Evolutionary conservation across 345 rosid species (phyloP), one percentile per base, ranked within the genome.

Genomic region (Lepidium sativum): DNA sequence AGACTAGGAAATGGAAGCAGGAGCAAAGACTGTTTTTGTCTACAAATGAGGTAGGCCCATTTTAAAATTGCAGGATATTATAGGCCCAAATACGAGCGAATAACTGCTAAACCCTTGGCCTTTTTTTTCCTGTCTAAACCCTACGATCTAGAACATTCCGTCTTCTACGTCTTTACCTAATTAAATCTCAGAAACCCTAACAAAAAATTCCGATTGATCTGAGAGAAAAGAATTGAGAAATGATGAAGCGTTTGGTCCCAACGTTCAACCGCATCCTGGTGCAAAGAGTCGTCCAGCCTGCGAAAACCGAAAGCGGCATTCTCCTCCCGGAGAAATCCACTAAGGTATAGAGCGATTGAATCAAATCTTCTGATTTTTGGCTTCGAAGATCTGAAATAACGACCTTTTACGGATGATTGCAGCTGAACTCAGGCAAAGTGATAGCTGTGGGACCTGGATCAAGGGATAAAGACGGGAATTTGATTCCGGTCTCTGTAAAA

Each of bases 211-310:
- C 12, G 39, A 64, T 0, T 39, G 31, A 55, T 6, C 29, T 0
- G 44, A 67, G 67, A 45, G 29, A 32, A 44, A 17, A 41, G 56
- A 58, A 32, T 15, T 4, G 23, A 66, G 29, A 31, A 71, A 90
- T 90, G 97, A 87, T 88, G 60, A 90, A 80, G 84, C 92, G 97
- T 17, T 56, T 90, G 74, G 59, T 87, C 37, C 97, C 97, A 17
- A 38, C 84, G 20, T 74, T 91, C 10, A 88, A 88, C 71, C 84
- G 97, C 15, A 76, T 91, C 17, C 77, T 91, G 6, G 78, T 91
- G 34, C 87, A 91, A 87, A 88, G 79, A 75, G 81, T 91, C 65
- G 34, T 81, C 52, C 94, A 87, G 70, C 97, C 96, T 18, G 77
- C 97, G 5, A 88, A 86, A 72, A 91, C 96, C 63, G 77, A 74